Evolutionary conservation across 345 rosid species (phyloP), one percentile per base, ranked within the genome.

Genomic region (Hypericum androsaemum): DNA sequence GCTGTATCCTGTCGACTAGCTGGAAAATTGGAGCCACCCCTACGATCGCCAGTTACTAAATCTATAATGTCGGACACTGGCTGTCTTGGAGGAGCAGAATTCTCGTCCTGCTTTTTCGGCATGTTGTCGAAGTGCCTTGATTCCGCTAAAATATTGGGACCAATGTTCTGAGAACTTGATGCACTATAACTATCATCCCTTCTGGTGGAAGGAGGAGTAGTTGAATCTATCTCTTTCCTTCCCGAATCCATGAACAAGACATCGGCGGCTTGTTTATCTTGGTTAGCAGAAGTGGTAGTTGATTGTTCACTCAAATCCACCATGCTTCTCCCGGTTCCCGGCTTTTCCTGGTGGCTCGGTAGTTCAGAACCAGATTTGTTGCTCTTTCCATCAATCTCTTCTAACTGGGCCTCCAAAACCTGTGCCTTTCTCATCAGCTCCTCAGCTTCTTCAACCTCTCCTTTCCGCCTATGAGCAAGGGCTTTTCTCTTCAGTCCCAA

Each of bases 401-500:
- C 75, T 62, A 85, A 56, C 49, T 83, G 71, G 38, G 73, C 74
- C 63, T 86, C 80, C 45, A 83, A 42, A 38, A 58, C 69, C 59
- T 61, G 64, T 8, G 77, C 79, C 63, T 50, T 66, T 47, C 62
- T 67, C 65, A 74, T 62, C 64, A 78, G 15, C 53, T 74, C 80
- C 45, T 80, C 86, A 13, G 80, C 80, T 36, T 78, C 82, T 52
- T 61, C 79, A 37, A 56, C 61, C 56, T 82, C 63, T 56, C 89
- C 85, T 57, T 73, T 71, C 44, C 80, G 80, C 50, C 75, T 75
- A 51, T 55, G 64, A 39, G 78, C 75, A 67, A 77, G 81, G 39
- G 77, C 83, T 56, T 74, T 77, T 57, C 86, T 77, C 64, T 77
- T 80, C 60, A 82, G 63, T 56, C 71, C 78, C 57, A 77, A 43